Conservation (phyloP, 2,329 filamentous ascomycete species). For the Aphanocladium album region DNA sequence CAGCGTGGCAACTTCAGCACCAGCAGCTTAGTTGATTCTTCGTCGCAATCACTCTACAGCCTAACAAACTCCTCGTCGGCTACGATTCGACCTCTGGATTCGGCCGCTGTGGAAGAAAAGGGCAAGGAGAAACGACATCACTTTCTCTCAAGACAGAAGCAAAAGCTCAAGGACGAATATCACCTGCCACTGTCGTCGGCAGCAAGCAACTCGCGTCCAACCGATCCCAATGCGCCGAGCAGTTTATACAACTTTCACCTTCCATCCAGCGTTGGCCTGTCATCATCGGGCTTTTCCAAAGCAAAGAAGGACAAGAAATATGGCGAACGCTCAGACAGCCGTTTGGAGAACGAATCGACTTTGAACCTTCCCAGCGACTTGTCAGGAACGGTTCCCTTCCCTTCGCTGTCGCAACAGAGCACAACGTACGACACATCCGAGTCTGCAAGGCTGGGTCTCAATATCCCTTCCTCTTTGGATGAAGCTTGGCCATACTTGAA, state of each 20-base stretch:
- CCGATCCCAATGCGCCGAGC: conserved; percentile 68
- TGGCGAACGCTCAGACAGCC: conserved; percentile 55
- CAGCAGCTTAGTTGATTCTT: conserved; percentile 61
- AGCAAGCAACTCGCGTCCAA: conserved; percentile 69
- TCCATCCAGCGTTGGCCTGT: conserved; percentile 65
- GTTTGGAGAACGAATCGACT: conserved; percentile 48
- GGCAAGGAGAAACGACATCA: conserved; percentile 69
- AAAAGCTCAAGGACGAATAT: conserved; percentile 72
- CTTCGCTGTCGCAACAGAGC: conserved; percentile 38
- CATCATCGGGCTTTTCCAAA: conserved; percentile 66
- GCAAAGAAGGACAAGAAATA: conserved; percentile 83
- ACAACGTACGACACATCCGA: conserved; percentile 52
- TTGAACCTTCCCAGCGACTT: conserved; percentile 41
- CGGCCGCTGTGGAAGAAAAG: conserved; percentile 41
- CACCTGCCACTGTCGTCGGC: conserved; percentile 69
- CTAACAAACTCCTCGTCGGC: conserved; percentile 72
- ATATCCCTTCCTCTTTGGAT: conserved; percentile 66
- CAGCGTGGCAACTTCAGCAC: conserved; percentile 67
- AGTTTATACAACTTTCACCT: conserved; percentile 75
- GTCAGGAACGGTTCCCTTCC: conserved; percentile 49
- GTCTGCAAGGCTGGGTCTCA: conserved; percentile 49
- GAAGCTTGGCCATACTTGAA: conserved; percentile 81
- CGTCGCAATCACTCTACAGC: conserved; percentile 61
- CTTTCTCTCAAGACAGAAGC: conserved; percentile 72
- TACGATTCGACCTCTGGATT: conserved; percentile 63